These are phyloP conservation scores for Saccharomycopsis phalli DNA, from an alignment of 1,139 yeast species.

Conservation along the genomic window DNA sequence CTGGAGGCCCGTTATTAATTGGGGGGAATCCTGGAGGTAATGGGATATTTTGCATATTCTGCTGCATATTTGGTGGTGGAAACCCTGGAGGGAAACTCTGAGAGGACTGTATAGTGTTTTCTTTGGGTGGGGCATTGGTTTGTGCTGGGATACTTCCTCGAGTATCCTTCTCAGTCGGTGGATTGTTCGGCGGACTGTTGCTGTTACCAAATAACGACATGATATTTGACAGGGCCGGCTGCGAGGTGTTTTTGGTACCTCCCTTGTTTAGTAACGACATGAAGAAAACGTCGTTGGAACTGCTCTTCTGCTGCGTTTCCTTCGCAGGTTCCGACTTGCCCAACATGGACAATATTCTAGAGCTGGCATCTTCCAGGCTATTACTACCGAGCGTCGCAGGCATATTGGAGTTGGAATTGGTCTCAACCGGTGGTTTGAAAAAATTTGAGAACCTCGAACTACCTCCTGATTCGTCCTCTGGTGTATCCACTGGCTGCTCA, in stretches of 20 bases:
- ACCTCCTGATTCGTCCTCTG: slow-evolving; percentile 22
- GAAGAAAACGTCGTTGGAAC: slow-evolving; percentile 15
- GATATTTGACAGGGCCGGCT: not conserved
- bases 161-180: not conserved
- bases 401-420: not conserved
- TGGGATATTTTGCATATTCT: slow-evolving; percentile 13
- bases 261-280: slow-evolving; percentile 15
- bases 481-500: slow-evolving; percentile 4
- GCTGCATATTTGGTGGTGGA: slow-evolving; percentile 21
- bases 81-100: not conserved
- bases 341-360: slow-evolving; percentile 16
- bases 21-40: slow-evolving; percentile 18
- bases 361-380: slow-evolving; percentile 11
- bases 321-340: slow-evolving; percentile 5
- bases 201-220: not conserved
- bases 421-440: slow-evolving; percentile 26
- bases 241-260: not conserved
- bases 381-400: not conserved
- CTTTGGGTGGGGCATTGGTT: not conserved
- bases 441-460: slow-evolving; percentile 43
- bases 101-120: not conserved
- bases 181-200: not conserved
- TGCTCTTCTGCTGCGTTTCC: slow-evolving; percentile 2
- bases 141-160: not conserved
- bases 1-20: slow-evolving; percentile 15